These are phyloP conservation scores for Aphanomyces invadans DNA, from an alignment of 352 stramenopile genomes.

Conservation along the genomic window DNA sequence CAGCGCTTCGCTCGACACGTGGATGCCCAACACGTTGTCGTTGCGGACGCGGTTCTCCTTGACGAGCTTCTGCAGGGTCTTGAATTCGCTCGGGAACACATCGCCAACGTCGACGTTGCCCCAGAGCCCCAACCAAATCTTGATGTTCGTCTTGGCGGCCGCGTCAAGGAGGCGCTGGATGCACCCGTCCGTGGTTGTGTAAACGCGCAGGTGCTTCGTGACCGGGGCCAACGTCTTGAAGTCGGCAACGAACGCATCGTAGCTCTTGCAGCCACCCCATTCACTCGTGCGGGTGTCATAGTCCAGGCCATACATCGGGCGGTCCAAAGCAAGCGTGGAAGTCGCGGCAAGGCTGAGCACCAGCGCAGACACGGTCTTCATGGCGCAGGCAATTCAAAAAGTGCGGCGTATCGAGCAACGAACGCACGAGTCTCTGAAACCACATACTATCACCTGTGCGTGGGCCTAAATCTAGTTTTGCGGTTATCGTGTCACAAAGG, in stretches of 20 bases:
- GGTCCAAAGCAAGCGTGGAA: background rate
- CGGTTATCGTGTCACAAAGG: no score
- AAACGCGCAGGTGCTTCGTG: slow-evolving; percentile 52
- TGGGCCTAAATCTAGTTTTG: no score
- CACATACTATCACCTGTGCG: no score
- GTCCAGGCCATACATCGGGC: slow-evolving; percentile 7
- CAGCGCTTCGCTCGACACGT: slow-evolving; percentile 61
- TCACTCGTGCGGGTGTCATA: slow-evolving; percentile 22
- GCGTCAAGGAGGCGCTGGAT: slow-evolving; percentile 38
- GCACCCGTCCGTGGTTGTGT: slow-evolving; percentile 25
- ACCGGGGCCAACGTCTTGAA: slow-evolving; percentile 27
- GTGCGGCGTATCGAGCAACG: no score
- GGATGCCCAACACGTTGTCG: slow-evolving; percentile 44
- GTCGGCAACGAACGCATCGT: background rate
- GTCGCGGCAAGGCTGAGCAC: background rate
- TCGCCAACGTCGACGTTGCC: slow-evolving; percentile 29
- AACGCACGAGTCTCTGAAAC: no score
- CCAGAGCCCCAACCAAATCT: slow-evolving; percentile 63
- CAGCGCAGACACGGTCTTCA: background rate
- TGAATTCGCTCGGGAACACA: slow-evolving; percentile 41
- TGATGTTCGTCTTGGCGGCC: slow-evolving; percentile 38
- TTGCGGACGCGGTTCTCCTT: slow-evolving; percentile 36
- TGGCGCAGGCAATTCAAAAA: background rate
- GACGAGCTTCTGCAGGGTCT: slow-evolving; percentile 37
- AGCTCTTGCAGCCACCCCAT: slow-evolving; percentile 3